These are phyloP conservation scores for Thalassiosira mediterranea DNA, from an alignment of 352 stramenopile genomes.

Conservation along the genomic window DNA sequence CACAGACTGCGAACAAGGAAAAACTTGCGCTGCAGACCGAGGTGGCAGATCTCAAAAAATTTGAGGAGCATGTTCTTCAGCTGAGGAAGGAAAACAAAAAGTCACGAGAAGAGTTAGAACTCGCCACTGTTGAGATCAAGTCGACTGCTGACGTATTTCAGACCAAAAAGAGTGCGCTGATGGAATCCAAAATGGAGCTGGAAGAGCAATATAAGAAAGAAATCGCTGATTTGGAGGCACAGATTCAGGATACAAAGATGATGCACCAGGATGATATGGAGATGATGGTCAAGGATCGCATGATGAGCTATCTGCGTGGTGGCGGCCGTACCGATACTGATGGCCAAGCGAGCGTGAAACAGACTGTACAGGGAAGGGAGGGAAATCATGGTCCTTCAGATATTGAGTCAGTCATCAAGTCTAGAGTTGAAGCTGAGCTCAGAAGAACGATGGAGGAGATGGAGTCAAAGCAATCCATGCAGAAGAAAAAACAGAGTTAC, in stretches of 20 bases:
- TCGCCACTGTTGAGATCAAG: slow-evolving; percentile 20
- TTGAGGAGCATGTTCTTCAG: slow-evolving; percentile 26
- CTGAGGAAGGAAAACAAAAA: slow-evolving; percentile 34
- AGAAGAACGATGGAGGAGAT: slow-evolving; percentile 10
- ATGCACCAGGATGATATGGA: slow-evolving; percentile 35
- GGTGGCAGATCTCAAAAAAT: slow-evolving; percentile 39
- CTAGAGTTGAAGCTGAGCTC: slow-evolving; percentile 23
- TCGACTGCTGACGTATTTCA: slow-evolving; percentile 22
- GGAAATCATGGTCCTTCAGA: neutral
- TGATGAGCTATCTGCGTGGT: slow-evolving; percentile 28
- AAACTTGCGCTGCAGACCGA: slow-evolving; percentile 38
- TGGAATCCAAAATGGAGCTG: slow-evolving; percentile 30
- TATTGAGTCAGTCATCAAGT: slow-evolving; percentile 20
- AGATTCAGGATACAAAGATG: slow-evolving; percentile 28
- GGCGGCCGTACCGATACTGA: neutral
- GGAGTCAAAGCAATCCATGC: neutral
- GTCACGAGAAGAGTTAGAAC: slow-evolving; percentile 24
- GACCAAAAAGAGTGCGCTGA: slow-evolving; percentile 32
- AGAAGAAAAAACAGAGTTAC: neutral
- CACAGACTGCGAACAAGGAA: slow-evolving; percentile 34
- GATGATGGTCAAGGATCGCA: slow-evolving; percentile 19
- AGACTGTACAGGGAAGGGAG: neutral
- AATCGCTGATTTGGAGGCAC: slow-evolving; percentile 37
- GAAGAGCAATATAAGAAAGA: slow-evolving; percentile 37
- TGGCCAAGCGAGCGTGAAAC: neutral